These are phyloP conservation scores for Clavispora carvajalis DNA, from an alignment of 805 yeast species.

Conservation along the genomic window DNA sequence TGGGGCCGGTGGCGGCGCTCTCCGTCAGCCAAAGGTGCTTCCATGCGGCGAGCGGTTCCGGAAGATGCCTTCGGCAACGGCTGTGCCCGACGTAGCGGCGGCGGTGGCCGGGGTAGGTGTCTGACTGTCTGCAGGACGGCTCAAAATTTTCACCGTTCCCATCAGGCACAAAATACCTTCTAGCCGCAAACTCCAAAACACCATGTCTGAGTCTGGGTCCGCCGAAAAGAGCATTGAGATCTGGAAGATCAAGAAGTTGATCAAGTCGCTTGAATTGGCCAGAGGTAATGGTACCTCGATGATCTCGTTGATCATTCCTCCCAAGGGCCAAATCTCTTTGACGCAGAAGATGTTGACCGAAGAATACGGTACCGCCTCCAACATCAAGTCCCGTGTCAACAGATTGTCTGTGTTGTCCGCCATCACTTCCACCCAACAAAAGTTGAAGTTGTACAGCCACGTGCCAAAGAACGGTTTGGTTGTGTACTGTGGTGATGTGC, in stretches of 20 bases:
- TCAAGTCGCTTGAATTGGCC: conserved; percentile 82
- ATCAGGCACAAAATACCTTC: background rate
- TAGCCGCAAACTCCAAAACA: background rate
- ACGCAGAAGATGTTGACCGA: conserved; percentile 90
- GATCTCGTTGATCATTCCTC: conserved; percentile 95
- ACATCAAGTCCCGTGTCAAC: conserved; percentile 96
- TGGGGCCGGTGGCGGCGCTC: no score
- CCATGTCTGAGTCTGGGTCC: conserved; percentile 33
- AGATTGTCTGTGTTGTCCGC: conserved; percentile 93
- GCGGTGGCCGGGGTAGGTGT: no score
- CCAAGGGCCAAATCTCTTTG: conserved; percentile 87
- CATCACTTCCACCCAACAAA: conserved; percentile 96
- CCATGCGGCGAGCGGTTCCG: no score
- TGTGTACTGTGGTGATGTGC: conserved; percentile 95
- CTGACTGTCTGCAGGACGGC: background rate
- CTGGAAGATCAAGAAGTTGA: conserved; percentile 96
- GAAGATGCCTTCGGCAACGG: no score
- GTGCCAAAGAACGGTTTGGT: conserved; percentile 96
- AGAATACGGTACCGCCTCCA: conserved; percentile 98
- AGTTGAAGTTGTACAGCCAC: conserved; percentile 78
- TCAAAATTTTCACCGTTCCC: background rate
- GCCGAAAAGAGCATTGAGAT: conserved; percentile 92
- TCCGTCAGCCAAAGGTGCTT: no score
- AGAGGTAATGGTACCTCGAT: conserved; percentile 99
- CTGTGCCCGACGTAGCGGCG: no score